Evolutionary conservation across 345 rosid genomes (phyloP).

Genomic region (Gossypium bickii): DNA sequence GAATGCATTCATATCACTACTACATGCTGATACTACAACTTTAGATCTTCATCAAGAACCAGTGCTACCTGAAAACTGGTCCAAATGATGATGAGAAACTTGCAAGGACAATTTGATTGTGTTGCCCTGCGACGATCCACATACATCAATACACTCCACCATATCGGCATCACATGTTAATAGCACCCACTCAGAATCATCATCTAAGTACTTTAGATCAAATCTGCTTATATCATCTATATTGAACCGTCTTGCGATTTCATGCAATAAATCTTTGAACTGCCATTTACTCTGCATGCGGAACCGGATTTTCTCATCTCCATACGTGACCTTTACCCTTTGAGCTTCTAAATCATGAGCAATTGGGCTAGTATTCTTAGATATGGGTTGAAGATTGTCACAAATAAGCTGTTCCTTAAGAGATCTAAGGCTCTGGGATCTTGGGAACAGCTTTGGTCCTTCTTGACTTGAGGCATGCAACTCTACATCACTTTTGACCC

Average conservation of each 20-base stretch:
- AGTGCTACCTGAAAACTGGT: conserved; percentile 36
- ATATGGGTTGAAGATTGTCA: conserved; percentile 27
- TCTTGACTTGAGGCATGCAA: conserved; percentile 20
- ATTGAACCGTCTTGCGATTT: conserved; percentile 64
- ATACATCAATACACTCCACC: conserved; percentile 73
- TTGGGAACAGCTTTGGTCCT: conserved; percentile 30
- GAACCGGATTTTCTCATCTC: conserved; percentile 65
- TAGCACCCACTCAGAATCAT: conserved; percentile 90
- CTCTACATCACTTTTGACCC: conserved; percentile 16
- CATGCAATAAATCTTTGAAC: conserved; percentile 46
- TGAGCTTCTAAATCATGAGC: conserved; percentile 42
- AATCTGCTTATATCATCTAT: conserved; percentile 48
- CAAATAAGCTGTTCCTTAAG: conserved; percentile 27
- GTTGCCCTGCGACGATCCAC: conserved; percentile 41
- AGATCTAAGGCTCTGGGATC: conserved; percentile 46
- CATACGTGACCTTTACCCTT: conserved; percentile 64
- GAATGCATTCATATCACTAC: neutral
- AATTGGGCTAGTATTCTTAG: conserved; percentile 17
- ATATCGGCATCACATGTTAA: conserved; percentile 86
- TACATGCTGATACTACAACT: neutral
- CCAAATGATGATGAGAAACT: conserved; percentile 39
- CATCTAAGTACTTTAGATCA: conserved; percentile 87
- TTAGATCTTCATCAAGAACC: conserved; percentile 28
- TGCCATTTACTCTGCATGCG: conserved; percentile 53
- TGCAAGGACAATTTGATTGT: conserved; percentile 64